A percentile compares a stretch with the other conserved stretches of the same genome.
Evolutionary conservation across 2,329 filamentous ascomycete genomes (phyloP).

Genomic region (Phaeosphaeriaceae sp.): DNA sequence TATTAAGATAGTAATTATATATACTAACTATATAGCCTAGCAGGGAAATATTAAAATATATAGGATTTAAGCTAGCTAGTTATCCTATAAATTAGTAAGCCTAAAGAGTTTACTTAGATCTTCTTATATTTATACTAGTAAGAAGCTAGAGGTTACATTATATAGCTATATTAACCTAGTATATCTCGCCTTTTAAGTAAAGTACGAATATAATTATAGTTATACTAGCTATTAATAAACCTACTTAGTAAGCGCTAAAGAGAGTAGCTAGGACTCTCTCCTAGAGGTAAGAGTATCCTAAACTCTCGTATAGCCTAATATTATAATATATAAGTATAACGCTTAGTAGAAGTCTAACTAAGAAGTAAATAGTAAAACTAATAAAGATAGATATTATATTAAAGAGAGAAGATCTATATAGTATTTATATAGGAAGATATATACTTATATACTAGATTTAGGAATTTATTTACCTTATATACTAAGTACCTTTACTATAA

Average conservation of each 20-base stretch:
- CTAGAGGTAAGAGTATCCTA: constrained; percentile 7
- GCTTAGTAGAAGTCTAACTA: constrained; percentile 11
- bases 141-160: constrained; percentile 12
- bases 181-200: constrained; percentile 3
- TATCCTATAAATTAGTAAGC: constrained; percentile 3
- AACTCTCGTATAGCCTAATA: constrained; percentile 4
- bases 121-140: constrained; percentile 1
- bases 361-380: constrained; percentile 12
- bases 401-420: constrained; percentile 2
- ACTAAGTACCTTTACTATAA: constrained; percentile 5
- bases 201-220: constrained; percentile 5
- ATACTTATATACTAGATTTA: constrained; percentile 7
- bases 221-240: constrained; percentile 13
- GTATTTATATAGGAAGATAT: constrained; percentile 2
- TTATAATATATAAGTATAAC: constrained; percentile 12
- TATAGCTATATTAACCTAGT: constrained; percentile 10
- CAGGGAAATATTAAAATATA: constrained; percentile 3
- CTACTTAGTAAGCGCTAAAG: constrained; percentile 5
- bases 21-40: not conserved
- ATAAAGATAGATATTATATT: constrained; percentile 11
- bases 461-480: constrained; percentile 3
- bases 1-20: not conserved
- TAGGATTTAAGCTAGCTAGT: not conserved
- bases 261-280: constrained; percentile 6
- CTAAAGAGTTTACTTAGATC: constrained; percentile 5